These are phyloP conservation scores for Penicillium ochrochloron DNA, from an alignment of 495 filamentous ascomycete genomes.

Conservation along the genomic window DNA sequence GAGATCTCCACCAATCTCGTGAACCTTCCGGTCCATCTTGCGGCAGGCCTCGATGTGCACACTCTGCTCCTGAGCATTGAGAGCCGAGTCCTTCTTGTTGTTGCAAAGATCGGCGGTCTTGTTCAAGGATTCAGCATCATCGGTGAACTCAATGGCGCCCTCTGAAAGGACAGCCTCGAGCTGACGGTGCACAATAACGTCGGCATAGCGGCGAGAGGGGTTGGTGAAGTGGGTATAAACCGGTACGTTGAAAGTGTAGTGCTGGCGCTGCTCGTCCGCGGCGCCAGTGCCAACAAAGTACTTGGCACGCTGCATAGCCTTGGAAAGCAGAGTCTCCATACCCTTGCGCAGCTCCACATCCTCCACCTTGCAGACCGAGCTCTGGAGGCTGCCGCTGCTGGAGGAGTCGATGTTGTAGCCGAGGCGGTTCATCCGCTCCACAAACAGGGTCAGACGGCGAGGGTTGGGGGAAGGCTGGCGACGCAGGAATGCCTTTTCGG, in stretches of 20 bases:
- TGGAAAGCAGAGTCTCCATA: constrained; percentile 93
- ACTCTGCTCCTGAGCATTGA: constrained; percentile 96
- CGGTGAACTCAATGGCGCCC: constrained; percentile 80
- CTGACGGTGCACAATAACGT: constrained; percentile 94
- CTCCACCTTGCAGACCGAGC: constrained; percentile 87
- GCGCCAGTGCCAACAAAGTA: constrained; percentile 84
- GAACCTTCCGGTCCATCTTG: constrained; percentile 85
- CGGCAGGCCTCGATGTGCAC: constrained; percentile 98
- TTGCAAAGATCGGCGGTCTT: constrained; percentile 98
- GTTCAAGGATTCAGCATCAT: constrained; percentile 83
- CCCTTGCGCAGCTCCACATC: constrained; percentile 90
- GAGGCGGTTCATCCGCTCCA: constrained; percentile 88
- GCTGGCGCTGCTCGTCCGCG: constrained; percentile 72
- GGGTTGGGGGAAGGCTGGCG: constrained; percentile 83
- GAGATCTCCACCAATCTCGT: constrained; percentile 84
- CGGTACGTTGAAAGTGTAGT: constrained; percentile 91
- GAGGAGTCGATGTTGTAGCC: constrained; percentile 86
- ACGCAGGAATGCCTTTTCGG: constrained; percentile 90
- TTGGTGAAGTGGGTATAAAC: constrained; percentile 98
- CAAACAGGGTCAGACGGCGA: constrained; percentile 86
- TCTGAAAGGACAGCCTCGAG: constrained; percentile 86
- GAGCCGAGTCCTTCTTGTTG: constrained; percentile 98
- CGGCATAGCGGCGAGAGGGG: constrained; percentile 91
- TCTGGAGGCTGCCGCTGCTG: constrained; percentile 89
- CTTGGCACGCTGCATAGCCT: constrained; percentile 94